phyloP scores from a whole-genome alignment of 1,284 basidiomycete species.

The Fomitopsis palustris region DNA sequence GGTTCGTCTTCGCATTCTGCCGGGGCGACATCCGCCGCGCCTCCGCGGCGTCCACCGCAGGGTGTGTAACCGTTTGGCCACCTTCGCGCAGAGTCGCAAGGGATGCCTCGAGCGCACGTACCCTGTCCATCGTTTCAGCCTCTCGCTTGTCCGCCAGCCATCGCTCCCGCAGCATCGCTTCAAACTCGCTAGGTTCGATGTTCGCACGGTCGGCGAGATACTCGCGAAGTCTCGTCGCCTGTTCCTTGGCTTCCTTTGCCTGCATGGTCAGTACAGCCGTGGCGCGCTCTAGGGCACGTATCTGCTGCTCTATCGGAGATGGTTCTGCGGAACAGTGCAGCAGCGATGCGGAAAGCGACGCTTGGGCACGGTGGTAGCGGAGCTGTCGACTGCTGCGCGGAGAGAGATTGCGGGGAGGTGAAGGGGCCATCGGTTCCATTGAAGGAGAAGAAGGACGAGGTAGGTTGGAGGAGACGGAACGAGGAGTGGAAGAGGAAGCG shows the following conservation, averaged over 20 bases:
- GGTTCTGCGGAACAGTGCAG: constrained; percentile 25
- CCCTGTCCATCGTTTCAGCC: constrained; percentile 32
- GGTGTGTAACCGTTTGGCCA: constrained; percentile 2
- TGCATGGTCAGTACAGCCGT: constrained; percentile 39
- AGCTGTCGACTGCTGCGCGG: constrained; percentile 12
- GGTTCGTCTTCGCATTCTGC: constrained; percentile 16
- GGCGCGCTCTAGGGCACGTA: constrained; percentile 41
- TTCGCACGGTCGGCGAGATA: constrained; percentile 34
- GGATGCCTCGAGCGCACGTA: constrained; percentile 10
- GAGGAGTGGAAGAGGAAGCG: neutral
- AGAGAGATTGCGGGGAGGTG: neutral
- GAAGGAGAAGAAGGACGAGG: neutral
- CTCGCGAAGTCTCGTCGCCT: constrained; percentile 36
- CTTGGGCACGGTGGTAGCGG: constrained; percentile 40
- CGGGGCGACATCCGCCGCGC: constrained; percentile 7
- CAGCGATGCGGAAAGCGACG: constrained; percentile 32
- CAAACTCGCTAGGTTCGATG: constrained; percentile 32
- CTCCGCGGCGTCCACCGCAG: constrained; percentile 1
- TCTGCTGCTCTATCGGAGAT: constrained; percentile 42
- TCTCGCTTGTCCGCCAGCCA: constrained; percentile 50
- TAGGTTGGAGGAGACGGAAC: neutral
- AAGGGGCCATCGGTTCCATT: neutral
- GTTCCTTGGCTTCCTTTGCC: constrained; percentile 42
- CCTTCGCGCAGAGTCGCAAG: constrained; percentile 10
- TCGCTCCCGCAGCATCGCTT: constrained; percentile 39